Evolutionary conservation across 2,329 filamentous ascomycete species (phyloP).

Genomic region (Fusarium subglutinans): DNA sequence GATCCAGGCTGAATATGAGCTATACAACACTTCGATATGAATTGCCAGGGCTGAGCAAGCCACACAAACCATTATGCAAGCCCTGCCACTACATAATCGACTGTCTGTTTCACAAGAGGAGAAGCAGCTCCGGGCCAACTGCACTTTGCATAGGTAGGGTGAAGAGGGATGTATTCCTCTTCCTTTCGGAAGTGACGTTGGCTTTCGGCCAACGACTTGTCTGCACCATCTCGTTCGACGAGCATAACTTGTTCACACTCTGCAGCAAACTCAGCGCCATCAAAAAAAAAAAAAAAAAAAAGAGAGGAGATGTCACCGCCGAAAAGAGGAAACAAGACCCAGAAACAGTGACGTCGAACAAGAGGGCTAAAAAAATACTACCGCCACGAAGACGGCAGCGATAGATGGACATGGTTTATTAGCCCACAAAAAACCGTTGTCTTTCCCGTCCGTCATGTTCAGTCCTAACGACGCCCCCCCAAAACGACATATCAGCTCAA

Average conservation of each 20-base stretch:
- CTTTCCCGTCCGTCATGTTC: conserved; percentile 20
- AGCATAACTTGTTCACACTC: not conserved
- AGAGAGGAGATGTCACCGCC: not conserved
- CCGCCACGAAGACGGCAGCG: conserved; percentile 1
- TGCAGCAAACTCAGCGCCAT: not conserved
- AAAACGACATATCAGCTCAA: conserved; percentile 38
- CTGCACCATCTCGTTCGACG: not conserved
- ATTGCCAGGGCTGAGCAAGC: conserved; percentile 14
- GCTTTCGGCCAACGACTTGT: not conserved
- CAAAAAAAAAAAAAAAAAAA: not conserved
- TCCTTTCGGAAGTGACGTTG: not conserved
- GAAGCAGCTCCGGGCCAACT: conserved; percentile 5
- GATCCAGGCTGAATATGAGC: conserved; percentile 7
- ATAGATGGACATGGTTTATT: conserved; percentile 13
- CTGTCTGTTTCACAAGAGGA: conserved; percentile 18
- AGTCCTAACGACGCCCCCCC: conserved; percentile 24
- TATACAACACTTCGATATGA: conserved; percentile 13
- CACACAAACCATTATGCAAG: conserved; percentile 22
- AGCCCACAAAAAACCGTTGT: conserved; percentile 41
- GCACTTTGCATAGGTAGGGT: not conserved
- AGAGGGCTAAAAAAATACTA: not conserved
- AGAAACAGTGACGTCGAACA: conserved; percentile 27
- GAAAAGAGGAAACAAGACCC: conserved; percentile 12
- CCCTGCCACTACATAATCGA: not conserved
- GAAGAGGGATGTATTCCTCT: not conserved